Percentiles rank a stretch among this genome's conserved stretches.
Evolutionary conservation across 1,284 basidiomycete species (phyloP).

Genomic region (Trichosporon sp.): DNA sequence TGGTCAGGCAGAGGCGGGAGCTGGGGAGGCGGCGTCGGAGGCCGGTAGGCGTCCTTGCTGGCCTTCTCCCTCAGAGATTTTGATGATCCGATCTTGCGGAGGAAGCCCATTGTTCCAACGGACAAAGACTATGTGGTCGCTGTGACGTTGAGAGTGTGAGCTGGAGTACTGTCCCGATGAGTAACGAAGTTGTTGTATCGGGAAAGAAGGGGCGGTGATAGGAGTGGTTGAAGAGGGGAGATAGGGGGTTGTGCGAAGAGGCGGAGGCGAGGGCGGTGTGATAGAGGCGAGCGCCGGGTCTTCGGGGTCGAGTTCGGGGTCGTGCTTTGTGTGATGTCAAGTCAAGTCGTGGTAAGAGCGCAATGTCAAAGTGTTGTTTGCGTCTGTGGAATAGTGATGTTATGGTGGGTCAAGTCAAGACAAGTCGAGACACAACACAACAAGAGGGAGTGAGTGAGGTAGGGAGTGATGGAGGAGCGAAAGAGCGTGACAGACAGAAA

Average conservation of each 20-base stretch:
- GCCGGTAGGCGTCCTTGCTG: constrained; percentile 6
- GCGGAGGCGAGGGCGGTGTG: background rate
- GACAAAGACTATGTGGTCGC: background rate
- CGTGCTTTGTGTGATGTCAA: background rate
- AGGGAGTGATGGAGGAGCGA: constrained; percentile 4
- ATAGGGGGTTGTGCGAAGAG: background rate
- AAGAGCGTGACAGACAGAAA: background rate
- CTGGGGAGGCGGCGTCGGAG: constrained; percentile 16
- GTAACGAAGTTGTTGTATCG: no score
- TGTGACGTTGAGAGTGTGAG: background rate
- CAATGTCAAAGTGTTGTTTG: background rate
- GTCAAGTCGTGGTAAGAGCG: no score
- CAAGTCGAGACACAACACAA: background rate
- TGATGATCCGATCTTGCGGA: constrained; percentile 18
- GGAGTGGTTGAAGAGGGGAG: background rate
- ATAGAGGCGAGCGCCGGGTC: background rate
- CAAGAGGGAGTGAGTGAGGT: background rate
- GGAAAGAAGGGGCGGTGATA: background rate
- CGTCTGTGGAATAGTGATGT: background rate
- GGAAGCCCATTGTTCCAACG: constrained; percentile 13
- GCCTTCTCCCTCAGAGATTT: constrained; percentile 12
- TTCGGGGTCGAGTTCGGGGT: background rate
- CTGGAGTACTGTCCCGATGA: no score
- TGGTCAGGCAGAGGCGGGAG: constrained; percentile 19
- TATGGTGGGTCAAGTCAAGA: background rate